Evolutionary conservation across 805 yeast genomes (phyloP), one percentile per base, ranked within the genome.

Genomic region (Jamesozyma lodderae): DNA sequence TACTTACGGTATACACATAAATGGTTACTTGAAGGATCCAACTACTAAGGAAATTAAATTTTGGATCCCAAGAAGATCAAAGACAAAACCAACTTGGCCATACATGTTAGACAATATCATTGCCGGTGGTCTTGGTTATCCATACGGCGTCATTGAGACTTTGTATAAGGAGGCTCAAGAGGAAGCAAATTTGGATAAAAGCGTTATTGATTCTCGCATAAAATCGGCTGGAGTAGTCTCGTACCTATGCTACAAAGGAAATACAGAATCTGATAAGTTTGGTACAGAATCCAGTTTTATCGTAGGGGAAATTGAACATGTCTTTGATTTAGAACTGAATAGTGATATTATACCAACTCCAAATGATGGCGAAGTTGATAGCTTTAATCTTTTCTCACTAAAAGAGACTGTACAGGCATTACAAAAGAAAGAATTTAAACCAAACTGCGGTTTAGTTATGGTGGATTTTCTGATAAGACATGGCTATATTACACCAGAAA

Each of bases 71-170:
- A 65, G 85, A 43, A 66, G 98, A 46, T 72, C 96, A 0, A 57
- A 66, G 4, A 69, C 77, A 2, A 92, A 92, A 57, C 80, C 80
- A 14, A 92, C 98, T 0, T 90, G 75, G 63, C 97, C 98, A 0
- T 81, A 83, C 0, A 81, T 76, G 82, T 69, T 88, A 27, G 98
- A 92, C 57, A 90, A 88, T 57, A 86, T 94, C 1, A 83, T 92
- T 6, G 98, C 95, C 0, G 98, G 98, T 1, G 98, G 98, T 0
- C 52, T 92, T 4, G 96, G 94, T 0, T 69, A 79, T 56, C 95
- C 95, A 0, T 67, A 74, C 46, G 85, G 87, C 0, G 64, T 77
- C 2, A 62, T 67, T 52, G 95, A 85, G 33, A 90, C 96, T 0
- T 75, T 79, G 3, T 47, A 83, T 15, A 92, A 92, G 55, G 98